Conservation (phyloP, 2,329 filamentous ascomycete species). For the Stemphylium vesicarium region DNA sequence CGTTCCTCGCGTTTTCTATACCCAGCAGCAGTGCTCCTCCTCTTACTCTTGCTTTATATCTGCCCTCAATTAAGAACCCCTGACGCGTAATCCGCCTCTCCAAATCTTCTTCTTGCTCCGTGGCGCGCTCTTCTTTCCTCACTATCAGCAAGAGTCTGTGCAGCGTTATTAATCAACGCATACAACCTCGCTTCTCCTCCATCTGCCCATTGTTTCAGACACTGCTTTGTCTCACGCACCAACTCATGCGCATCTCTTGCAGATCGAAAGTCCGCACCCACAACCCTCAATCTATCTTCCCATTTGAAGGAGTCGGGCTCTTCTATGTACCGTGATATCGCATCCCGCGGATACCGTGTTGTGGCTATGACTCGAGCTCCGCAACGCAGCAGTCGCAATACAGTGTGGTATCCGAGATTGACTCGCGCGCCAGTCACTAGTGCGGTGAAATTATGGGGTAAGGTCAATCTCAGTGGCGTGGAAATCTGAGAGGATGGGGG, state of each 20-base stretch:
- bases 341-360: conserved; percentile 16
- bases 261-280: conserved; percentile 16
- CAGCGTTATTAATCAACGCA: conserved; percentile 17
- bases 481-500: conserved; percentile 11
- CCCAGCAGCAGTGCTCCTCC: conserved; percentile 1
- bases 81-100: not conserved
- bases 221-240: conserved; percentile 13
- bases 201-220: conserved; percentile 4
- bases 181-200: conserved; percentile 8
- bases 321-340: conserved; percentile 10
- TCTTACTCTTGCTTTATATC: conserved; percentile 14
- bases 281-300: conserved; percentile 5
- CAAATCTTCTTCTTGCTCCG: conserved; percentile 3
- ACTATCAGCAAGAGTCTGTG: conserved; percentile 23
- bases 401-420: conserved; percentile 20
- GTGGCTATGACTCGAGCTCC: conserved; percentile 18
- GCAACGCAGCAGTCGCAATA: conserved; percentile 15
- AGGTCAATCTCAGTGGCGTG: conserved; percentile 2
- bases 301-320: conserved; percentile 9
- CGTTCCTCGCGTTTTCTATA: not conserved
- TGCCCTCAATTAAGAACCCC: conserved; percentile 4
- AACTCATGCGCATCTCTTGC: conserved; percentile 12
- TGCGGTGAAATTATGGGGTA: conserved; percentile 11
- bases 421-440: conserved; percentile 19
- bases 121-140: conserved; percentile 10